Evolutionary conservation across 73 alveolate species (phyloP), one percentile per base, ranked within the genome.

Genomic region (Uronychia setigera): DNA sequence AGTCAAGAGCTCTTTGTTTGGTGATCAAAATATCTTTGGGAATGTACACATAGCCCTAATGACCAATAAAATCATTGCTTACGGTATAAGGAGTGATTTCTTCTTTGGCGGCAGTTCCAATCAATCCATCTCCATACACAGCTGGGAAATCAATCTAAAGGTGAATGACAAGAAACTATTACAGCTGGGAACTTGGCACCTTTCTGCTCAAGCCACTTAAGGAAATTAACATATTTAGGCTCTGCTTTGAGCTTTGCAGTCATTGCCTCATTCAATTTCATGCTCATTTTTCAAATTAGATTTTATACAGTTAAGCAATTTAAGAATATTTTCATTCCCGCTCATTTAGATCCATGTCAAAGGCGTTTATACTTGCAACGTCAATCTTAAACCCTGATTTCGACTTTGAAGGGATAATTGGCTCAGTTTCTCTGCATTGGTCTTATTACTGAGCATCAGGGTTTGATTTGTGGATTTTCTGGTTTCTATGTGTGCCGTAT

Each of bases 11-110:
- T 78, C 86, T 78, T 35, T 79, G 81, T 28, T 75, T 78, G 14
- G 90, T 78, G 32, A 89, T 84, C 32, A 80, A 75, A 58, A 87
- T 31, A 19, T 59, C 77, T n/a, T 89, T 77, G 0, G 95, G 95
- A 14, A 89, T 58, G 86, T 59, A 89, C 59, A 89, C 80, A 58
- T 74, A 84, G 0, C 88, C 95, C 77, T 89, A 81, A 46, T 5
- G 67, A 46, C 19, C n/a, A 5, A 5, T 11, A 46, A 46, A 19
- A 29, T 60, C 32, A 77, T n/a, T 19, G 19, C 67, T 46, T 46
- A 46, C 67, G 5, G 5, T 11, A 46, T 46, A 11, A 46, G 88
- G 88, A 26, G 11, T 29, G 27, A 87, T 87, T 57, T 80, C 86
- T 34, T 80, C 82, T 25, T 67, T 80, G 29, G 85, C 93, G 0